Percentiles rank a stretch among this genome's conserved stretches.
phyloP scores from a whole-genome alignment of 495 filamentous ascomycete genomes.

The Neurospora sp. region DNA sequence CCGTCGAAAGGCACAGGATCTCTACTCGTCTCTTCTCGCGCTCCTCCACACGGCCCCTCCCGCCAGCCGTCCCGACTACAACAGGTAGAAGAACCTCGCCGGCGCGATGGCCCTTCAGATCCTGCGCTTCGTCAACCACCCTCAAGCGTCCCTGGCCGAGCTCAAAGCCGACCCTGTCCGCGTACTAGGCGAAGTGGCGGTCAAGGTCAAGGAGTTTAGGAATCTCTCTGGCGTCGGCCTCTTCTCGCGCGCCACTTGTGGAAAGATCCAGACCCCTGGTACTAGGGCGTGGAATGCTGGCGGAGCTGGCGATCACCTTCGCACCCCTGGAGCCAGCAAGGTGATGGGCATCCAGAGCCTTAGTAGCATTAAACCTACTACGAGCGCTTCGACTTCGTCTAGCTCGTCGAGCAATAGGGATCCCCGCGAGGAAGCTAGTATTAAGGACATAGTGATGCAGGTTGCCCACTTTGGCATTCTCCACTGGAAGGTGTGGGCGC shows the following conservation, averaged over 20 bases:
- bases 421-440: slow-evolving; percentile 38
- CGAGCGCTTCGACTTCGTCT: neutral
- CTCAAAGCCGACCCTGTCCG: slow-evolving; percentile 34
- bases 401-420: slow-evolving; percentile 20
- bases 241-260: slow-evolving; percentile 41
- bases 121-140: slow-evolving; percentile 38
- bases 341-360: slow-evolving; percentile 10
- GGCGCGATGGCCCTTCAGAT: slow-evolving; percentile 42
- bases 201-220: slow-evolving; percentile 39
- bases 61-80: slow-evolving; percentile 21
- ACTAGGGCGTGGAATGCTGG: slow-evolving; percentile 6
- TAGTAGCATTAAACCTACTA: neutral
- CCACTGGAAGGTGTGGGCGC: slow-evolving; percentile 83
- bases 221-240: slow-evolving; percentile 39
- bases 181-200: slow-evolving; percentile 29
- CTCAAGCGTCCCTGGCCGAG: slow-evolving; percentile 29
- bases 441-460: slow-evolving; percentile 62
- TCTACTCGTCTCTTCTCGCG: slow-evolving; percentile 36
- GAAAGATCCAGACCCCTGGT: slow-evolving; percentile 21
- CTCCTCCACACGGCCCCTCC: slow-evolving; percentile 32
- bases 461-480: slow-evolving; percentile 70
- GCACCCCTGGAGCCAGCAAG: slow-evolving; percentile 12
- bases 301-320: slow-evolving; percentile 11
- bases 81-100: slow-evolving; percentile 33
- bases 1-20: slow-evolving; percentile 20